Evolutionary conservation across 176 grass and related monocot genomes (phyloP).

Genomic region (Hordeum marinum): DNA sequence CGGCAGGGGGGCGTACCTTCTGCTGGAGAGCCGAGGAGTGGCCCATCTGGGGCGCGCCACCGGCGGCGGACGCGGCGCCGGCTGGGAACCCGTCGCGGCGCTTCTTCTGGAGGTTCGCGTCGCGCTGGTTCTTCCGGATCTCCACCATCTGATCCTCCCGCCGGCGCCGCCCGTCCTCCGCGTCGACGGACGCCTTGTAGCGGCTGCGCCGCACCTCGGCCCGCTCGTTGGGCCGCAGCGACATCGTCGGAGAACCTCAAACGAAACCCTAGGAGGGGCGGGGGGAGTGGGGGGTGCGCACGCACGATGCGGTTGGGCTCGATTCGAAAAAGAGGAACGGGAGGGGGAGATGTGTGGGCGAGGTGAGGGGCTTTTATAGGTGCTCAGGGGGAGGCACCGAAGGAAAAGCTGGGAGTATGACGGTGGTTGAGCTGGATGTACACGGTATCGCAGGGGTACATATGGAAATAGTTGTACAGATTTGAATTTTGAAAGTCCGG

Average conservation of each 20-base stretch:
- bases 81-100: conserved; percentile 54
- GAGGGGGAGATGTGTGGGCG: background rate
- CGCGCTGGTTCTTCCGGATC: conserved; percentile 75
- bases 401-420: background rate
- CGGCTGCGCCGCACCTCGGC: conserved; percentile 51
- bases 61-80: background rate
- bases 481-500: background rate
- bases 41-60: background rate
- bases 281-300: background rate
- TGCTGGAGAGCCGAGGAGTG: conserved; percentile 54
- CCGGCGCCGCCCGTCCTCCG: conserved; percentile 69
- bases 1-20: conserved; percentile 34
- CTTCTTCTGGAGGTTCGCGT: conserved; percentile 82
- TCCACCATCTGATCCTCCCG: conserved; percentile 67
- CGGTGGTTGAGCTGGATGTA: conserved; percentile 3
- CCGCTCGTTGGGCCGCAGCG: conserved; percentile 70
- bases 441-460: conserved; percentile 4
- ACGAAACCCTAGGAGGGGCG: conserved; percentile 41
- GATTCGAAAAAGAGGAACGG: conserved; percentile 52
- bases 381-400: background rate
- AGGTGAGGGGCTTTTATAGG: conserved; percentile 17
- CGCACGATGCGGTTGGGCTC: conserved; percentile 28
- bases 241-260: conserved; percentile 41
- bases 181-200: conserved; percentile 86
- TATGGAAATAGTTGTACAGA: background rate